Conservation (phyloP, 1,284 basidiomycete genomes). For the Leccinum pachyderme region DNA sequence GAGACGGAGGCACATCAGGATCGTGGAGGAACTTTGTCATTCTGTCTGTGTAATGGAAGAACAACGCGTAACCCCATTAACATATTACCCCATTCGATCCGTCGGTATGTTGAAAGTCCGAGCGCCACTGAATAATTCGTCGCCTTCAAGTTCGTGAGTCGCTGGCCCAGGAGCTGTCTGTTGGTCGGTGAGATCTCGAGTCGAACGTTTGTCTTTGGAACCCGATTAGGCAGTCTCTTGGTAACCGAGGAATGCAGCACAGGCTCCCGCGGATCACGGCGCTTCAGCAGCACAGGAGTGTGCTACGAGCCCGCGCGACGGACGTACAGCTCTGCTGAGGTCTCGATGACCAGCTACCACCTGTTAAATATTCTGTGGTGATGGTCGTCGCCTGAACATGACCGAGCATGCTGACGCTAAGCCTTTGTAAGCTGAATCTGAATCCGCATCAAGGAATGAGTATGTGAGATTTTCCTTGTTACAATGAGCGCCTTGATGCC, state of each 20-base stretch:
- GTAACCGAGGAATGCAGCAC: neutral
- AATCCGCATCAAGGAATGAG: neutral
- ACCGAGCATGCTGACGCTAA: too few species aligned
- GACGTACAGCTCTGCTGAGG: neutral
- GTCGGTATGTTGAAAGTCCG: neutral
- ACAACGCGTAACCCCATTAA: neutral
- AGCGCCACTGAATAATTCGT: too few species aligned
- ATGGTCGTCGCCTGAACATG: too few species aligned
- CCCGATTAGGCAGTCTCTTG: neutral
- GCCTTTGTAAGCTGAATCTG: slow-evolving; percentile 7
- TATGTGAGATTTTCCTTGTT: neutral
- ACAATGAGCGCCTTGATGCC: neutral
- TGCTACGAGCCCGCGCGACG: neutral
- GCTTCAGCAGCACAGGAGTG: neutral
- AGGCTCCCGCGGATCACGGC: too few species aligned
- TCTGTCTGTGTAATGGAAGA: neutral
- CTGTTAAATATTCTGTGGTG: neutral
- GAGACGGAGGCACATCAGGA: neutral
- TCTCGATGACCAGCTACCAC: neutral
- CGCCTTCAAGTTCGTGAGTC: neutral
- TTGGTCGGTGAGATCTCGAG: neutral
- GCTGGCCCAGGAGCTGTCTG: neutral
- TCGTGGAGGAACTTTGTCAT: neutral
- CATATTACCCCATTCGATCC: neutral
- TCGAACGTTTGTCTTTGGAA: neutral